phyloP scores from a whole-genome alignment of 2,329 filamentous ascomycete species.

The Claviceps monticola region DNA sequence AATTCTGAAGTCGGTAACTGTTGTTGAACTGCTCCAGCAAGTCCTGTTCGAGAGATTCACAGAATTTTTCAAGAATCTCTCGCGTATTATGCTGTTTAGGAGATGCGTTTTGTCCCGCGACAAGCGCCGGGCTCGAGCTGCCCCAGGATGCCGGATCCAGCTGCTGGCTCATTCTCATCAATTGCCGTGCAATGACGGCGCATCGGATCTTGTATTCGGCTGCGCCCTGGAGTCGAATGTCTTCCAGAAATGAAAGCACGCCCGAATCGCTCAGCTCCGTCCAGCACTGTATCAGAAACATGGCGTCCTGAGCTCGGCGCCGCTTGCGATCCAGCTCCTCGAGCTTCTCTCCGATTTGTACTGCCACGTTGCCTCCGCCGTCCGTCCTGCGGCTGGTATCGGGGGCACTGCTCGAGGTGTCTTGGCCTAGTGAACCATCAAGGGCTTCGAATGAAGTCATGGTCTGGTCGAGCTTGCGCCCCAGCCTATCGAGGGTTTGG shows the following conservation, averaged over 20 bases:
- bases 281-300: constrained; percentile 94
- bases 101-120: constrained; percentile 28
- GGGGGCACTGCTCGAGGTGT: constrained; percentile 22
- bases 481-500: constrained; percentile 75
- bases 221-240: constrained; percentile 70
- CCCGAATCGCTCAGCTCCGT: constrained; percentile 85
- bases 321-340: constrained; percentile 92
- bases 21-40: constrained; percentile 93
- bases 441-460: constrained; percentile 86
- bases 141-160: constrained; percentile 68
- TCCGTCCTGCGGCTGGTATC: constrained; percentile 25
- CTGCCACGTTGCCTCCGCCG: constrained; percentile 72
- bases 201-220: constrained; percentile 89
- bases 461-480: constrained; percentile 79
- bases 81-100: constrained; percentile 51
- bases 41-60: constrained; percentile 90
- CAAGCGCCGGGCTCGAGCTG: constrained; percentile 36
- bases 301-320: constrained; percentile 79
- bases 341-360: constrained; percentile 85
- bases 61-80: constrained; percentile 91
- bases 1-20: constrained; percentile 88
- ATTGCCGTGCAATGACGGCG: constrained; percentile 82
- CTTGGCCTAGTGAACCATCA: constrained; percentile 65
- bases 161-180: constrained; percentile 86
- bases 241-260: constrained; percentile 73